Conservation (phyloP, 2,329 filamentous ascomycete genomes). For the Arthroderma sp. region DNA sequence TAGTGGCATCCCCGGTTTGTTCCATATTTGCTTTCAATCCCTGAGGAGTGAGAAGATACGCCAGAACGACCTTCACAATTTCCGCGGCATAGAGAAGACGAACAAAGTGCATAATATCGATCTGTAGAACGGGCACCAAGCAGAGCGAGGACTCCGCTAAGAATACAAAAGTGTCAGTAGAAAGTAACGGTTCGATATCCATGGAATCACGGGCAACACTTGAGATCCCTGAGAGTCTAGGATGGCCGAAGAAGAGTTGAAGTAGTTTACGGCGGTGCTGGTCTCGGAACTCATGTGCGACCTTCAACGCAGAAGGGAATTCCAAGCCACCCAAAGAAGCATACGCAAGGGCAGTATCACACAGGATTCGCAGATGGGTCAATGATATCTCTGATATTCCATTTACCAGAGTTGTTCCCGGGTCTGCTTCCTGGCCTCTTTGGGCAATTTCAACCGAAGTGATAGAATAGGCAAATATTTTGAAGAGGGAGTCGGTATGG, state of each 20-base stretch:
- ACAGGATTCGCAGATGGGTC: constrained; percentile 75
- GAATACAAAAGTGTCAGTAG: constrained; percentile 43
- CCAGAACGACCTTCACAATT: constrained; percentile 65
- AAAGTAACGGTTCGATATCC: constrained; percentile 29
- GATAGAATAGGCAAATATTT: constrained; percentile 66
- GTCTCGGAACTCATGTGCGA: constrained; percentile 56
- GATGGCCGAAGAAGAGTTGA: constrained; percentile 58
- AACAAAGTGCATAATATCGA: constrained; percentile 68
- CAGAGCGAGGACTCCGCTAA: constrained; percentile 66
- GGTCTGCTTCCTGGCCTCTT: constrained; percentile 64
- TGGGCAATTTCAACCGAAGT: constrained; percentile 84
- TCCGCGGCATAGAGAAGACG: constrained; percentile 83
- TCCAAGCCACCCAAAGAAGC: constrained; percentile 62
- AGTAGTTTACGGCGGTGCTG: constrained; percentile 59
- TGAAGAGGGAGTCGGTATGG: constrained; percentile 33
- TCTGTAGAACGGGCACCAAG: constrained; percentile 52
- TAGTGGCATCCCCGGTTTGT: constrained; percentile 15
- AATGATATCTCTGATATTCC: constrained; percentile 73
- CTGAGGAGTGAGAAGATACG: constrained; percentile 36
- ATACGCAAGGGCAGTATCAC: constrained; percentile 80
- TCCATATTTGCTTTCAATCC: constrained; percentile 17
- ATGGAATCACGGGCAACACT: constrained; percentile 27
- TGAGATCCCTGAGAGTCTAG: constrained; percentile 25
- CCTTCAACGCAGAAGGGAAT: constrained; percentile 46
- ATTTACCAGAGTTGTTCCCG: constrained; percentile 63